phyloP scores from a whole-genome alignment of 2,329 filamentous ascomycete genomes.

The Aspergillus sergii region DNA sequence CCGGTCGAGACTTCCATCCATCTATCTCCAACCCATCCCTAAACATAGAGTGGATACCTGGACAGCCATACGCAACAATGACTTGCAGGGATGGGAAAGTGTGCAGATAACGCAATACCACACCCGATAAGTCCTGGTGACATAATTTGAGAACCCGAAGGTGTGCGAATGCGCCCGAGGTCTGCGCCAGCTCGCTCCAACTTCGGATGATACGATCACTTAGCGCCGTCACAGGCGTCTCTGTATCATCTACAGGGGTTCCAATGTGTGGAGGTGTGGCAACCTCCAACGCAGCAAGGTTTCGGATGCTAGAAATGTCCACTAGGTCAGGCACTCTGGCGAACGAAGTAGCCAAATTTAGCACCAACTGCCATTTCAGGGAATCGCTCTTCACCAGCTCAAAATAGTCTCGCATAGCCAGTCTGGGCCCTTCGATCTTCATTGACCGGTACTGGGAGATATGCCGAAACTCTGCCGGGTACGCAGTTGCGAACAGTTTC shows the following conservation, averaged over 20 bases:
- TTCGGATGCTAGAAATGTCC: slow-evolving; percentile 39
- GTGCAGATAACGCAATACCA: slow-evolving; percentile 37
- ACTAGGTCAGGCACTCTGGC: slow-evolving; percentile 40
- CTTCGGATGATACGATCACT: slow-evolving; percentile 44
- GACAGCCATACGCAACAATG: slow-evolving; percentile 38
- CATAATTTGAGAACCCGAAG: slow-evolving; percentile 41
- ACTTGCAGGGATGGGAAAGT: slow-evolving; percentile 39
- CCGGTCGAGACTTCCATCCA: slow-evolving; percentile 30
- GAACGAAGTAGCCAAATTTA: slow-evolving; percentile 38
- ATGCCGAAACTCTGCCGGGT: slow-evolving; percentile 38
- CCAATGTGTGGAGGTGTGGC: slow-evolving; percentile 21
- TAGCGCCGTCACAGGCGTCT: slow-evolving; percentile 25
- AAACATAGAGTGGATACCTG: slow-evolving; percentile 26
- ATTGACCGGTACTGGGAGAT: slow-evolving; percentile 33
- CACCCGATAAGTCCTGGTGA: slow-evolving; percentile 35
- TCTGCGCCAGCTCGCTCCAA: slow-evolving; percentile 43
- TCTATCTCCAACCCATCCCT: slow-evolving; percentile 17
- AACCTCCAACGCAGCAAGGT: slow-evolving; percentile 45
- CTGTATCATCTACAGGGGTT: slow-evolving; percentile 11
- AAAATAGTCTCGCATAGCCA: slow-evolving; percentile 40
- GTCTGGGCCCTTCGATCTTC: slow-evolving; percentile 30
- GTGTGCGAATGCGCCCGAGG: slow-evolving; percentile 37
- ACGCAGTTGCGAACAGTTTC: slow-evolving; percentile 44
- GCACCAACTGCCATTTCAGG: slow-evolving; percentile 36
- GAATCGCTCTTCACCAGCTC: slow-evolving; percentile 34